Base-by-base conservation (phyloP, 2,329 filamentous ascomycete species). In the Fusarium dimerum region DNA sequence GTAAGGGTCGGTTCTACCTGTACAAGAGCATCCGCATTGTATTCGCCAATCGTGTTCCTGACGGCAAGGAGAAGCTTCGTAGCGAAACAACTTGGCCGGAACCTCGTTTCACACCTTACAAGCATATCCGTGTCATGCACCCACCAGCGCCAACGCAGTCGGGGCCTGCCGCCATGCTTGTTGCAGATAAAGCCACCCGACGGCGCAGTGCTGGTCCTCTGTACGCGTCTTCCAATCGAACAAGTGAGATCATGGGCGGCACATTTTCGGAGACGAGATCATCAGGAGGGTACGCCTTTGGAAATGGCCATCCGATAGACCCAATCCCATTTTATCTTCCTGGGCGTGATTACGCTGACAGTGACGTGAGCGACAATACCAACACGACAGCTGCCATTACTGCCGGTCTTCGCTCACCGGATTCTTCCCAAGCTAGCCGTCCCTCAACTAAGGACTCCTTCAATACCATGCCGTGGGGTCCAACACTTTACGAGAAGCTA, bases 1-100 rank as follows among this genome's bases (percentile, higher is more conserved):
- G 87, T 1, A 89, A 87, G 57, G 91, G 90, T 6, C 85, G 92
- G 12, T 96, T 87, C 69, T 97, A 92, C 64, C 78, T 99, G 6
- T 94, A 97, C 76, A 95, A 94, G 65, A 91, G 85, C 63, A 89
- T 97, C 52, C 86, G 94, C 13, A 90, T 97, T 36, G 93, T 99
- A 3, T 99, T 99, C 69, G 94, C 94, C 48, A 97, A 97, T 68
- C 85, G 94, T 26, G 93, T 97, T 0, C 93, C 94, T 0, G 94
- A 97, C 63, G 93, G 91, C 40, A 96, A 97, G 68, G 93, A 97
- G 72, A 93, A 88, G 66, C 79, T 99, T 39, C 82, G 87, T 32
- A 97, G 95, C 65, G 94, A 99, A 69, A 87, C 93, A 6, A 92
- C 94, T 38, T 81, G 89, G 54, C 93, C 93, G 0, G 92, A 97